These are phyloP conservation scores for Microdochium paspali DNA, from an alignment of 2,329 filamentous ascomycete species.

Conservation along the genomic window DNA sequence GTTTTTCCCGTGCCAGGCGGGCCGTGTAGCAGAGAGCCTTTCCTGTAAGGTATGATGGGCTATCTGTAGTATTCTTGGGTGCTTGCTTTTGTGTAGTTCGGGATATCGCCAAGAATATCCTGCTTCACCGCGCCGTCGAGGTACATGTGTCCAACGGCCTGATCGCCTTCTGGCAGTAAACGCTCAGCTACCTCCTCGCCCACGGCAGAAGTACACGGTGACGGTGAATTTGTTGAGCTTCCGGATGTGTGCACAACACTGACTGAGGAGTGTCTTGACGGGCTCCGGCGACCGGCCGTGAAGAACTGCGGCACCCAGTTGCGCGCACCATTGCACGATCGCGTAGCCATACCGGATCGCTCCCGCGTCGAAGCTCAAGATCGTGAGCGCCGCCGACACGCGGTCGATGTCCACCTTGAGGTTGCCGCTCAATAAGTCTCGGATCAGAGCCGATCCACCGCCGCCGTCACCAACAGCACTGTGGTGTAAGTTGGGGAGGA, in stretches of 20 bases:
- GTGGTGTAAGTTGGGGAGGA: background rate
- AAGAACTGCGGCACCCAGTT: conserved; percentile 24
- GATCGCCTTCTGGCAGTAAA: conserved; percentile 22
- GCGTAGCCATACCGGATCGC: conserved; percentile 16
- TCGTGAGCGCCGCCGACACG: conserved; percentile 18
- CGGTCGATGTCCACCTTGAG: conserved; percentile 20
- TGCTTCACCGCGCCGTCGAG: conserved; percentile 39
- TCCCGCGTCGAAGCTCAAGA: conserved; percentile 19
- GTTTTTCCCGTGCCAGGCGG: conserved; percentile 69
- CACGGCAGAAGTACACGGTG: conserved; percentile 22
- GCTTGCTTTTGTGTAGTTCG: conserved; percentile 51
- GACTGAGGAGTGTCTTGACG: conserved; percentile 18
- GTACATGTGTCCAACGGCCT: conserved; percentile 24
- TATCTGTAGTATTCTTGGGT: conserved; percentile 58
- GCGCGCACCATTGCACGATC: conserved; percentile 18
- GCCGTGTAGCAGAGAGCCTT: conserved; percentile 64
- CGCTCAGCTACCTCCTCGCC: conserved; percentile 20
- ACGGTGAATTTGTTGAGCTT: conserved; percentile 24
- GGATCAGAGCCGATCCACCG: conserved; percentile 14
- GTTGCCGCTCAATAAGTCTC: conserved; percentile 20
- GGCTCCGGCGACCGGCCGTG: conserved; percentile 21
- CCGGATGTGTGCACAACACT: conserved; percentile 20
- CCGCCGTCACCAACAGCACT: too few relatives aligned
- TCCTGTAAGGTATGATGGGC: conserved; percentile 64
- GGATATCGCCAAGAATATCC: conserved; percentile 58